phyloP scores from a whole-genome alignment of 164 flowering plant genomes.

The Stephania cephalantha region DNA sequence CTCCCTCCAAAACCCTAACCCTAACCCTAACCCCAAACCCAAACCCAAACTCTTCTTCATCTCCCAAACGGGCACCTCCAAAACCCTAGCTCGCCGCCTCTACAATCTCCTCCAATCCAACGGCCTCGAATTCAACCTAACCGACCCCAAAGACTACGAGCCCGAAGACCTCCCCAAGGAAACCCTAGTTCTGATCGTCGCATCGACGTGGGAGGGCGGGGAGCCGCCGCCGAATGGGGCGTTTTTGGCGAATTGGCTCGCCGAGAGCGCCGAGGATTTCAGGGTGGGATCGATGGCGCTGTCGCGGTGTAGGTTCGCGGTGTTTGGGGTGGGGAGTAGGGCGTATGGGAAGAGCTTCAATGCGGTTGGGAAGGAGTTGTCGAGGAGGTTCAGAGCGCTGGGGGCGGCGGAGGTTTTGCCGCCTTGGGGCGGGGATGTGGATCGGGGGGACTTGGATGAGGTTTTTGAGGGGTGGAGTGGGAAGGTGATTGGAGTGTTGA shows the following conservation, averaged over 20 bases:
- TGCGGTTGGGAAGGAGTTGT: conserved; percentile 55
- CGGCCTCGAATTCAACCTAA: conserved; percentile 44
- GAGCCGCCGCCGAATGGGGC: conserved; percentile 44
- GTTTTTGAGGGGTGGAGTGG: conserved; percentile 64
- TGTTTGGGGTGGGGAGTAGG: conserved; percentile 86
- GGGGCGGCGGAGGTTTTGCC: conserved; percentile 65
- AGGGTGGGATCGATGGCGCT: conserved; percentile 70
- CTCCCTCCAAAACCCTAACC: conserved; percentile 21
- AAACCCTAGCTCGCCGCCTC: conserved; percentile 73
- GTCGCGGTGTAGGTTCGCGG: conserved; percentile 57
- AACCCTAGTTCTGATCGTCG: conserved; percentile 51
- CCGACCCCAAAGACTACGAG: conserved; percentile 69
- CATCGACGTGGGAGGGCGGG: conserved; percentile 95
- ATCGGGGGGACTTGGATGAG: conserved; percentile 60
- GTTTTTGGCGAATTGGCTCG: conserved; percentile 72
- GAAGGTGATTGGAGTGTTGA: conserved; percentile 44
- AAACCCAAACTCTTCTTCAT: conserved; percentile 56
- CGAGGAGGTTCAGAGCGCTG: conserved; percentile 45
- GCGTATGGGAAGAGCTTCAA: conserved; percentile 64
- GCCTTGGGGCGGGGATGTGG: conserved; percentile 70
- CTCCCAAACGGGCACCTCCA: conserved; percentile 85
- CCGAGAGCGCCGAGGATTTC: conserved; percentile 79
- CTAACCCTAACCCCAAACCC: conserved; percentile 33
- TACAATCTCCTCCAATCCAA: conserved; percentile 30
- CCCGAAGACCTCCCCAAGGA: conserved; percentile 89